These are phyloP conservation scores for Lachnellula willkommii DNA, from an alignment of 2,329 filamentous ascomycete genomes.

Conservation along the genomic window DNA sequence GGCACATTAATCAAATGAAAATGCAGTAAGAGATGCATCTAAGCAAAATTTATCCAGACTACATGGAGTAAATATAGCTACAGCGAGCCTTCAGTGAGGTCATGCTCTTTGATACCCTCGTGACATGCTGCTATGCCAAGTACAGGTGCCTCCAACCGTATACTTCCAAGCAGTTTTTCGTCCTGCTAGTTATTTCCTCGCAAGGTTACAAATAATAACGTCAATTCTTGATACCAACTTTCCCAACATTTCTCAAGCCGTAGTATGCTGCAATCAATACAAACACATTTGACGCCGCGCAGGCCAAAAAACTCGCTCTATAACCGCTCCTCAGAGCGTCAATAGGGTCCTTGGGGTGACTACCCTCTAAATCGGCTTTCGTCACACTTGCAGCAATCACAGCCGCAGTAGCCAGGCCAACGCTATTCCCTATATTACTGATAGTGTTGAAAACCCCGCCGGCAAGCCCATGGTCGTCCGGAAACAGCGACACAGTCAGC, in stretches of 20 bases:
- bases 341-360: constrained; percentile 18
- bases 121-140: too few species aligned
- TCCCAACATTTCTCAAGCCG: constrained; percentile 40
- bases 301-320: constrained; percentile 48
- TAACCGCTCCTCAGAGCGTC: constrained; percentile 45
- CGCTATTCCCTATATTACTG: constrained; percentile 48
- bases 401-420: constrained; percentile 47
- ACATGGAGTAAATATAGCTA: too few species aligned
- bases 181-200: too few species aligned
- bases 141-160: too few species aligned
- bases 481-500: constrained; percentile 48
- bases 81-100: too few species aligned
- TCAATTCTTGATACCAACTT: constrained; percentile 30
- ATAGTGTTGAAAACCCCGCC: constrained; percentile 58
- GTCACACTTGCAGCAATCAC: constrained; percentile 44
- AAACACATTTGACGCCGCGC: constrained; percentile 42
- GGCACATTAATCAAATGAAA: too few species aligned
- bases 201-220: too few species aligned
- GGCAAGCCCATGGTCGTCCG: constrained; percentile 51
- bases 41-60: too few species aligned
- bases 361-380: constrained; percentile 31
- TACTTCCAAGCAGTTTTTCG: too few species aligned
- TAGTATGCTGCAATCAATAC: constrained; percentile 32
- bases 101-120: too few species aligned
- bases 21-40: too few species aligned